Percentiles rank a stretch among this genome's conserved stretches.
These are phyloP conservation scores for Pichia kudriavzevii DNA, from an alignment of 1,139 yeast species.

Conservation along the genomic window DNA sequence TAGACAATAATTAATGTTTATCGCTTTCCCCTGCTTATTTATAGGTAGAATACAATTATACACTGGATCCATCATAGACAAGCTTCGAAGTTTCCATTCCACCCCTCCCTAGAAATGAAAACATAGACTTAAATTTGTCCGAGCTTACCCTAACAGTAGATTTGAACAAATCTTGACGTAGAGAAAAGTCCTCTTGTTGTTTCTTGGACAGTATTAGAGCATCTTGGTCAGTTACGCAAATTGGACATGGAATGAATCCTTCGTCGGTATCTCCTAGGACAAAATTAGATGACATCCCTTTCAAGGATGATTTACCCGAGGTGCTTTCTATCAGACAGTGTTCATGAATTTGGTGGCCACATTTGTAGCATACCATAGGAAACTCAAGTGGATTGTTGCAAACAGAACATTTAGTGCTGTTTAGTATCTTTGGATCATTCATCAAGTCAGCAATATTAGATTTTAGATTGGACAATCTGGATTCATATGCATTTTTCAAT, in stretches of 20 bases:
- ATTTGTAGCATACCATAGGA: constrained; percentile 79
- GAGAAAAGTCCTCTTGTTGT: constrained; percentile 55
- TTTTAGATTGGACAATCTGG: constrained; percentile 54
- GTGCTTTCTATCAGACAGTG: constrained; percentile 44
- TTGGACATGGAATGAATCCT: constrained; percentile 49
- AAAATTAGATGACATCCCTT: not conserved
- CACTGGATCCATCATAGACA: constrained; percentile 1
- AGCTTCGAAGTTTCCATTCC: constrained; percentile 46
- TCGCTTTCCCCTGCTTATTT: too few relatives aligned
- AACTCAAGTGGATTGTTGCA: constrained; percentile 66
- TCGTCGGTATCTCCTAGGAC: constrained; percentile 13
- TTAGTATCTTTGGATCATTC: constrained; percentile 54
- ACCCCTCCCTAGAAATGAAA: constrained; percentile 83
- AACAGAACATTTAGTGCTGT: constrained; percentile 52
- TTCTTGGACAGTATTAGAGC: constrained; percentile 51
- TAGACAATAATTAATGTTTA: too few relatives aligned
- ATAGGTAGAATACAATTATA: not conserved
- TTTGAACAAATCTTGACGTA: constrained; percentile 56
- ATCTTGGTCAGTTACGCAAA: constrained; percentile 63
- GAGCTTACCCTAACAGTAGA: constrained; percentile 49
- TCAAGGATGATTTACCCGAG: not conserved
- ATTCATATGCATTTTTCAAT: constrained; percentile 59
- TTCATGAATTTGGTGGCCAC: constrained; percentile 84
- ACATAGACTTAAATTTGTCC: constrained; percentile 66
- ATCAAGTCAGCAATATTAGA: constrained; percentile 45